Evolutionary conservation across 164 flowering plant genomes (phyloP).

Genomic region (Magnolia kwangsiensis): DNA sequence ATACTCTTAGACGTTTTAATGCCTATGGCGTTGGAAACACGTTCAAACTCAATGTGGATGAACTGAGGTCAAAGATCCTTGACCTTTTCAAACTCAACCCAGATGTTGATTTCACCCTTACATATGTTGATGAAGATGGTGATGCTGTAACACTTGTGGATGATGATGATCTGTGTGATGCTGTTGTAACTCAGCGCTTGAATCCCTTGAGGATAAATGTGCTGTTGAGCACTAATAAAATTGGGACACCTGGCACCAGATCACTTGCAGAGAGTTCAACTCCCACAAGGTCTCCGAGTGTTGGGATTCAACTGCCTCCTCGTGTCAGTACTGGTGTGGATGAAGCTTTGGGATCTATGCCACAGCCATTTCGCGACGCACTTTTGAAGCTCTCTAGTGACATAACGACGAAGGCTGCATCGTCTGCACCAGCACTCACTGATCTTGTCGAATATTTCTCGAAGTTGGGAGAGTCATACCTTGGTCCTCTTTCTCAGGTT

Average conservation of each 20-base stretch:
- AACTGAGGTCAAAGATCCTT: slow-evolving; percentile 49
- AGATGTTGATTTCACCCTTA: slow-evolving; percentile 53
- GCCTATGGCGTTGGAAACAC: slow-evolving; percentile 20
- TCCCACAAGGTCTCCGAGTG: slow-evolving; percentile 35
- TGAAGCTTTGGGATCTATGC: slow-evolving; percentile 43
- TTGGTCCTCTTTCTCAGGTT: slow-evolving; percentile 18
- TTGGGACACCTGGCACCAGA: slow-evolving; percentile 18
- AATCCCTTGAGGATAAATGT: slow-evolving; percentile 73
- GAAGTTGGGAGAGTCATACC: slow-evolving; percentile 25
- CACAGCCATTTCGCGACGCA: slow-evolving; percentile 47
- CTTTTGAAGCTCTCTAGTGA: slow-evolving; percentile 43
- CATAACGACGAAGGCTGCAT: slow-evolving; percentile 9
- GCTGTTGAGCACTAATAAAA: slow-evolving; percentile 24
- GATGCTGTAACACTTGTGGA: slow-evolving; percentile 73
- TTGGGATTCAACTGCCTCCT: slow-evolving; percentile 21
- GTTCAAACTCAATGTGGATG: slow-evolving; percentile 45
- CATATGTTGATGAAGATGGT: slow-evolving; percentile 78
- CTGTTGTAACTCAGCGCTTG: slow-evolving; percentile 48
- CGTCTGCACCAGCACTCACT: slow-evolving; percentile 41
- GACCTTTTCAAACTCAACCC: slow-evolving; percentile 47
- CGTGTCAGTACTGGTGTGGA: slow-evolving; percentile 25
- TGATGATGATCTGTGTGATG: slow-evolving; percentile 77
- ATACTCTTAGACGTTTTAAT: slow-evolving; percentile 76
- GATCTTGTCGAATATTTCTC: slow-evolving; percentile 45
- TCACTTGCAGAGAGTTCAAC: slow-evolving; percentile 47